These are phyloP conservation scores for Solanum hybrid DNA, from an alignment of 305 asterid species.

Conservation along the genomic window DNA sequence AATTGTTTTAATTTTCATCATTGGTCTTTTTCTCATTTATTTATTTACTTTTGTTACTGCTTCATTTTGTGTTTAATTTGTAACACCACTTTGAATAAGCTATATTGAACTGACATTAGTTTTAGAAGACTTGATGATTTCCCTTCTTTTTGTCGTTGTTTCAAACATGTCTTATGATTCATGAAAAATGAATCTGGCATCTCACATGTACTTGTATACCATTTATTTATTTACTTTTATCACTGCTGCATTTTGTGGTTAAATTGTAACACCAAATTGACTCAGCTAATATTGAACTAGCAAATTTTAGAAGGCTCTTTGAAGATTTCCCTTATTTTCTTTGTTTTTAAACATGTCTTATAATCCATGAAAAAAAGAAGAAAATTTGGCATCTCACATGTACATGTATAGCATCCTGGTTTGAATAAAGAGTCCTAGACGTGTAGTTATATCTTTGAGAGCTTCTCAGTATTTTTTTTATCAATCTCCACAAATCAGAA, in stretches of 20 bases:
- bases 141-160: neutral
- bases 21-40: neutral
- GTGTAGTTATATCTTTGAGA: neutral
- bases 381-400: conserved; percentile 5
- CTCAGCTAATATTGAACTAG: neutral
- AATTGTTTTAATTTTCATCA: neutral
- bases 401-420: conserved; percentile 1
- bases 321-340: neutral
- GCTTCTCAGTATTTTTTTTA: neutral
- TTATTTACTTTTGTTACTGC: neutral
- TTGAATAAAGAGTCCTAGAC: neutral
- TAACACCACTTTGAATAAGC: neutral
- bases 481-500: neutral
- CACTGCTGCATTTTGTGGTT: neutral
- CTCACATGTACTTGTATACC: conserved; percentile 16
- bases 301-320: neutral
- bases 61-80: neutral
- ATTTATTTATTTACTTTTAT: neutral
- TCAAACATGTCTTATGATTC: neutral
- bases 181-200: neutral
- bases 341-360: neutral
- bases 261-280: neutral
- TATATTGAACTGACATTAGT: neutral
- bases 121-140: neutral
- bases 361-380: neutral